Base-by-base conservation (phyloP, 2,329 filamentous ascomycete species). In the Fusarium sp. region DNA sequence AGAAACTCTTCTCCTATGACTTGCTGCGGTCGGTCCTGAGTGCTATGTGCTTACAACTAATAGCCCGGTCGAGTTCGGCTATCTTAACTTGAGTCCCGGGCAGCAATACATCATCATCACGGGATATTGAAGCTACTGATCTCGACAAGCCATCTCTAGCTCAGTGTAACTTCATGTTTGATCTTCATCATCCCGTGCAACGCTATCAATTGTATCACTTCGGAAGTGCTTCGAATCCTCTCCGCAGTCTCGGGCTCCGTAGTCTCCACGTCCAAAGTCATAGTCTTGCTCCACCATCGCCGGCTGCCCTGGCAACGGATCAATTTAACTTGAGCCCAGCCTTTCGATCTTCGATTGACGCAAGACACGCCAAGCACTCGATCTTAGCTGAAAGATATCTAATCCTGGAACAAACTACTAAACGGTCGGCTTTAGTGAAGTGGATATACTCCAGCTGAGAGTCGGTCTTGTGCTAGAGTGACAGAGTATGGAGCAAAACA, bases 271-370 rank as follows among this genome's bases (percentile, higher is more conserved):
- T 19, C 39, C 10, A 19, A 42, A 39, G 10, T 41, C 30, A 16
- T 34, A 30, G 42, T 19, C 19, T 18, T 23, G 51, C 41, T 44
- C 57, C 49, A 58, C 62, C 49, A 58, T 58, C 39, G 23, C 26
- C 34, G 26, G 43, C 64, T 62, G 64, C 60, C 61, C 49, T 43
- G 28, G 56, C 68, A 70, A 70, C 68, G 19, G 26, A 46, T 46
- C 59, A 43, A 23, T 34, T 43, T 34, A 16, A 31, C 25, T 31
- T 30, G 28, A 54, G 46, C 13, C 43, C n/a, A 37, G 19, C n/a
- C 28, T n/a, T 48, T 55, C 41, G 65, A 70, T 70, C 66, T 62
- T 52, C 49, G 61, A 54, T 59, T 46, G 48, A 30, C 55, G 50
- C 63, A 42, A 70, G 67, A 69, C 67, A 65, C 28, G 34, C 51